phyloP scores from a whole-genome alignment of 768 basidiomycete species.

The Nidularia sp. region DNA sequence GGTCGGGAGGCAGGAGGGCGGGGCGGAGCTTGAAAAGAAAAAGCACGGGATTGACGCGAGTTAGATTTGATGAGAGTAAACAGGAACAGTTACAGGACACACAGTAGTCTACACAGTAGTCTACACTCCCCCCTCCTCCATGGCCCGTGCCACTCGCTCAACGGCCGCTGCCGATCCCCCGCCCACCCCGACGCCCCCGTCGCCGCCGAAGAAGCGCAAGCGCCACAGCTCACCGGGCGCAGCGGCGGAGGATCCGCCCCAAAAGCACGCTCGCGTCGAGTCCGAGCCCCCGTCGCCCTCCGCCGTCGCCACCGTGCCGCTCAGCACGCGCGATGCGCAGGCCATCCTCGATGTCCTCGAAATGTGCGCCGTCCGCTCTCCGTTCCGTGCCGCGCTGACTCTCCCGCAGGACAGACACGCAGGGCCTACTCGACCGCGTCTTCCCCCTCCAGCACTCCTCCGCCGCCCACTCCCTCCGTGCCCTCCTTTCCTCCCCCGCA shows the following conservation, averaged over 20 bases:
- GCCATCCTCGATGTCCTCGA: constrained; percentile 59
- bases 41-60: not conserved
- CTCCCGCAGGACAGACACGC: constrained; percentile 57
- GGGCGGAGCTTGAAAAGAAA: constrained; percentile 6
- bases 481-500: constrained; percentile 49
- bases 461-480: constrained; percentile 48
- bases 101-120: not conserved
- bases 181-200: too few relatives aligned
- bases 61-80: too few relatives aligned
- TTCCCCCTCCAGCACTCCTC: constrained; percentile 49
- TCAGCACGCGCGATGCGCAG: constrained; percentile 31
- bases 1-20: constrained; percentile 3
- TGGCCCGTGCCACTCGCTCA: constrained; percentile 80
- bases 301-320: not conserved
- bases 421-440: constrained; percentile 77
- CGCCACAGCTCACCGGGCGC: constrained; percentile 35
- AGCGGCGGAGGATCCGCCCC: too few relatives aligned
- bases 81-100: not conserved
- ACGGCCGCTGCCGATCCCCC: constrained; percentile 28
- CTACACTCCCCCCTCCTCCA: constrained; percentile 17
- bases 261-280: constrained; percentile 5
- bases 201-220: constrained; percentile 55
- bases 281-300: not conserved
- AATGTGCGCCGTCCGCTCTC: constrained; percentile 29
- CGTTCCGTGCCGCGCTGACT: constrained; percentile 5